A percentile compares a stretch with the other conserved stretches of the same genome.
Evolutionary conservation across 257 asterid genomes (phyloP).

Genomic region (Gentiana dahurica): DNA sequence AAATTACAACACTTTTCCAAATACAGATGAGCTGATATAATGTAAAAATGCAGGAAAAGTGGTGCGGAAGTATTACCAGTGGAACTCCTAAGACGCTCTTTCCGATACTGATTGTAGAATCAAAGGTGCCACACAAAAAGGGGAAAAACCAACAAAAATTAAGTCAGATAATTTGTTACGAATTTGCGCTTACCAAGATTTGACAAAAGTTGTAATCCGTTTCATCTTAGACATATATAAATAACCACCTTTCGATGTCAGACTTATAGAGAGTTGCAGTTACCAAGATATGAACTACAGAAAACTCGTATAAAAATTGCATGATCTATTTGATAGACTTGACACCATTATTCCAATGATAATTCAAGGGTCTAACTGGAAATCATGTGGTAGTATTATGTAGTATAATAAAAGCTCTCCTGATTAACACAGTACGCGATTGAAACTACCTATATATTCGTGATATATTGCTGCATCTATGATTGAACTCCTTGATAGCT

Average conservation of each 20-base stretch:
- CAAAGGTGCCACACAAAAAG: conserved; percentile 24
- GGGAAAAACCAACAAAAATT: neutral
- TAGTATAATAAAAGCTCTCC: neutral
- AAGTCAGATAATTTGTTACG: conserved; percentile 13
- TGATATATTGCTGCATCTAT: conserved; percentile 64
- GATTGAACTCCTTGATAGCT: conserved; percentile 54
- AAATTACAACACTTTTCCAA: conserved; percentile 1
- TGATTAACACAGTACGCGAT: neutral
- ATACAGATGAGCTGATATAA: neutral
- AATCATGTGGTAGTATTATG: neutral
- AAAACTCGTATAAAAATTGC: neutral
- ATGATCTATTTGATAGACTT: neutral
- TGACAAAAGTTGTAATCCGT: neutral
- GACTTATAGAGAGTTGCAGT: neutral
- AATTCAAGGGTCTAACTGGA: conserved; percentile 1
- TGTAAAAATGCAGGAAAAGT: conserved; percentile 4
- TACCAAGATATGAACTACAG: neutral
- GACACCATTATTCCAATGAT: neutral
- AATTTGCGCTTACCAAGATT: conserved; percentile 1
- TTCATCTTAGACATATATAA: neutral
- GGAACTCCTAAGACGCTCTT: conserved; percentile 51
- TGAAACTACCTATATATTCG: conserved; percentile 69
- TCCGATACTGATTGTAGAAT: conserved; percentile 38
- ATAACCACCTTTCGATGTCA: neutral
- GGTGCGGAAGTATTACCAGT: conserved; percentile 31